Percentiles rank a stretch among this genome's conserved stretches.
These are phyloP conservation scores for Komagataella kurtzmanii DNA, from an alignment of 805 yeast genomes.

Conservation along the genomic window DNA sequence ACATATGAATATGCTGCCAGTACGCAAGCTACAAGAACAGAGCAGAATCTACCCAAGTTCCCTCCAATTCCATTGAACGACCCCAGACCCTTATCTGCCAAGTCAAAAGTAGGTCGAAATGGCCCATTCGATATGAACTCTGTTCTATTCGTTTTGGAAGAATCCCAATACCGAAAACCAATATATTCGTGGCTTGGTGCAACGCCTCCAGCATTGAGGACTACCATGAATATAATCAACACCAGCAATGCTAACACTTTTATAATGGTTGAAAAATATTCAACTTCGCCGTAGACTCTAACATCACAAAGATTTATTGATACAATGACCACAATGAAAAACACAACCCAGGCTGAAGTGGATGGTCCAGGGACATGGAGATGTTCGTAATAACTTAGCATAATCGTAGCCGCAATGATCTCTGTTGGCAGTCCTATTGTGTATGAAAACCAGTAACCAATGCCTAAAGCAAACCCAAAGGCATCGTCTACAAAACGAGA, in stretches of 20 bases:
- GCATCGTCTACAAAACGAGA: conserved; percentile 70
- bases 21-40: conserved; percentile 45
- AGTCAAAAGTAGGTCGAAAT: conserved; percentile 60
- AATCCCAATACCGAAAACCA: conserved; percentile 67
- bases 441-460: conserved; percentile 64
- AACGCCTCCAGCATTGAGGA: conserved; percentile 48
- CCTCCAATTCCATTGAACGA: conserved; percentile 47
- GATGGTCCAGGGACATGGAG: conserved; percentile 37
- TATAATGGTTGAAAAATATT: conserved; percentile 44
- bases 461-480: conserved; percentile 62
- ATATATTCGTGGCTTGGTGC: conserved; percentile 22
- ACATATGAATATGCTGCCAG: conserved; percentile 66
- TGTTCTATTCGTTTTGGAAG: conserved; percentile 31
- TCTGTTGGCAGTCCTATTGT: conserved; percentile 68
- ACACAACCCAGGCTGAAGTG: conserved; percentile 56
- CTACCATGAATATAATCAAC: conserved; percentile 50
- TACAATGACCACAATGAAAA: conserved; percentile 34
- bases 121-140: conserved; percentile 47
- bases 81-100: conserved; percentile 33
- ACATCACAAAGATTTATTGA: conserved; percentile 53
- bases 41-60: conserved; percentile 42
- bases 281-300: conserved; percentile 62
- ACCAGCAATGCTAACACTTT: conserved; percentile 40
- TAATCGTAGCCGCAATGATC: conserved; percentile 65
- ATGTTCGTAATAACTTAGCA: conserved; percentile 54